Percentiles rank a stretch among this genome's conserved stretches.
These are phyloP conservation scores for Acacia crassicarpa DNA, from an alignment of 306 rosid genomes.

Conservation along the genomic window DNA sequence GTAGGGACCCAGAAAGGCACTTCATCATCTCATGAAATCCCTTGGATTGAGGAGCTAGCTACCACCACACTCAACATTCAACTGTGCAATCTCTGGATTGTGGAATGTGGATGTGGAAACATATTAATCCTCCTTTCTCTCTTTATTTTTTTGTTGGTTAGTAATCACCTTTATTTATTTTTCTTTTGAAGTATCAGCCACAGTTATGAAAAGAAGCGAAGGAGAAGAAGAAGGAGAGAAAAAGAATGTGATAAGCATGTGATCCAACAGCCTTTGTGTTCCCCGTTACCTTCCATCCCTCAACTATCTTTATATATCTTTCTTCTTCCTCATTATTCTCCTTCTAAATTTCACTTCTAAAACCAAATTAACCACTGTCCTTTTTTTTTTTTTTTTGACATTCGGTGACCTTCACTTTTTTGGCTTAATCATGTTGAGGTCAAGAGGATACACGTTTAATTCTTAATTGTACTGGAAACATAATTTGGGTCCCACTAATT, in stretches of 20 bases:
- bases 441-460: conserved; percentile 46
- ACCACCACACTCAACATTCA: conserved; percentile 47
- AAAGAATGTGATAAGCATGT: conserved; percentile 94
- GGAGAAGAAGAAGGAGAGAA: conserved; percentile 49
- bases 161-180: conserved; percentile 42
- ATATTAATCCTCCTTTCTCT: neutral
- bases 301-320: conserved; percentile 8
- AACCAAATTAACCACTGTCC: conserved; percentile 37
- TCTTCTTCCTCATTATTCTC: neutral
- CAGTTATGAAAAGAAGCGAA: conserved; percentile 79
- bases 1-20: conserved; percentile 56
- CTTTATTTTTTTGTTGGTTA: conserved; percentile 32
- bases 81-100: conserved; percentile 49
- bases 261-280: conserved; percentile 98
- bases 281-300: conserved; percentile 43
- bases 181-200: conserved; percentile 66
- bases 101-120: conserved; percentile 47
- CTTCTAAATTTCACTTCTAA: conserved; percentile 31
- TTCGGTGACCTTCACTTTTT: conserved; percentile 38
- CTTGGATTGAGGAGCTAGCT: conserved; percentile 79
- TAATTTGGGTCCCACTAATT: conserved; percentile 46
- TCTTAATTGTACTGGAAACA: conserved; percentile 45
- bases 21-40: conserved; percentile 70
- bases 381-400: conserved; percentile 56
- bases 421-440: conserved; percentile 69